Evolutionary conservation across 2,329 filamentous ascomycete species (phyloP).

Genomic region (Chaetomium sp.): DNA sequence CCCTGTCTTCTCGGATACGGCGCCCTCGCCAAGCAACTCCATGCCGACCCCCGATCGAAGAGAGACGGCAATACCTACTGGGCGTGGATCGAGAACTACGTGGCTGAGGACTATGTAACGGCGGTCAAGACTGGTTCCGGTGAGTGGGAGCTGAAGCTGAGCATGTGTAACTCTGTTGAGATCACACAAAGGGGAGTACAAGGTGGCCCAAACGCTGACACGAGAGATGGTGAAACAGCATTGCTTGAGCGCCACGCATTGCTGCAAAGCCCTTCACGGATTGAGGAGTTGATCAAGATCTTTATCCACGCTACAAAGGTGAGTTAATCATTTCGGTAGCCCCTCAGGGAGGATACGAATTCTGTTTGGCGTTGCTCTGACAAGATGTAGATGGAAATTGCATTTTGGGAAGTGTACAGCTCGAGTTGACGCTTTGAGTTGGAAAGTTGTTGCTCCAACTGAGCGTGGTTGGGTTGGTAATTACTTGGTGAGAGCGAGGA

Average conservation of each 20-base stretch:
- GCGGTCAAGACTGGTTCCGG: constrained; percentile 66
- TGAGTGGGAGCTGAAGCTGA: constrained; percentile 33
- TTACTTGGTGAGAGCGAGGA: too few relatives aligned
- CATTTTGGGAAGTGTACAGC: constrained; percentile 63
- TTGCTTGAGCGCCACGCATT: constrained; percentile 69
- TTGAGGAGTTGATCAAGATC: constrained; percentile 77
- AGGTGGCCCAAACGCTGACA: not conserved
- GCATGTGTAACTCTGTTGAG: too few relatives aligned
- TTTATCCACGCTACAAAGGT: constrained; percentile 85
- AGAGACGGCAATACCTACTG: constrained; percentile 69
- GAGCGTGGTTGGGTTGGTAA: too few relatives aligned
- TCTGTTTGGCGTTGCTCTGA: not conserved
- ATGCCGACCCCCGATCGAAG: constrained; percentile 53
- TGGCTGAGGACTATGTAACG: constrained; percentile 68
- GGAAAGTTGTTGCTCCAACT: too few relatives aligned
- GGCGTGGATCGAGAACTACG: constrained; percentile 88
- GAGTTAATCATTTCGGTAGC: constrained; percentile 24
- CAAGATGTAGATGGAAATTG: constrained; percentile 56
- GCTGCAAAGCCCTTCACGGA: constrained; percentile 64
- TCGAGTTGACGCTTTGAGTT: constrained; percentile 4
- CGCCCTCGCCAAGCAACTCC: constrained; percentile 65
- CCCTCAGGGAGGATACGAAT: too few relatives aligned
- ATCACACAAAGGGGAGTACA: not conserved
- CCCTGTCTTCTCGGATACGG: constrained; percentile 90
- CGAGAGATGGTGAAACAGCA: constrained; percentile 45